phyloP scores from a whole-genome alignment of 1,284 basidiomycete species.

The Boletus holoroseus region DNA sequence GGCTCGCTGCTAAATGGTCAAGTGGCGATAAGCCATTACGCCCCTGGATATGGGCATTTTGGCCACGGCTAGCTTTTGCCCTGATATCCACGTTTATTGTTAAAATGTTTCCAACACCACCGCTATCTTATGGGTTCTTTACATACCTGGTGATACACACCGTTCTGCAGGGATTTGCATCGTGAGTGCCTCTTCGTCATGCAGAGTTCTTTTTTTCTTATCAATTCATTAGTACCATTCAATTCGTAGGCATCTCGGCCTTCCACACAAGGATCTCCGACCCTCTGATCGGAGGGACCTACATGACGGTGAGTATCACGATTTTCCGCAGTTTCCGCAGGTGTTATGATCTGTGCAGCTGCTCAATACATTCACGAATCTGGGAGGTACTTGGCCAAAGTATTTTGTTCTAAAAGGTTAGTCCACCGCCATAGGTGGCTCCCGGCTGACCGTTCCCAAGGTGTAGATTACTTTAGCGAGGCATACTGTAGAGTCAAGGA shows the following conservation, averaged over 20 bases:
- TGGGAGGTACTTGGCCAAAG: slow-evolving; percentile 97
- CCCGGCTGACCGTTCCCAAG: slow-evolving; percentile 33
- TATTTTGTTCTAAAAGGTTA: slow-evolving; percentile 88
- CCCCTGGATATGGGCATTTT: slow-evolving; percentile 91
- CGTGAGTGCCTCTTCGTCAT: slow-evolving; percentile 45
- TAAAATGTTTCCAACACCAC: slow-evolving; percentile 76
- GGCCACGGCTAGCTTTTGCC: slow-evolving; percentile 77
- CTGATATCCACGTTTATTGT: slow-evolving; percentile 77
- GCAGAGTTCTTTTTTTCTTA: slow-evolving; percentile 3
- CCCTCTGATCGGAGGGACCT: slow-evolving; percentile 94
- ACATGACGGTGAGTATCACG: slow-evolving; percentile 78
- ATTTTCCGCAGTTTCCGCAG: neutral
- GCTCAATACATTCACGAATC: slow-evolving; percentile 93
- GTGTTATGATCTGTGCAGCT: slow-evolving; percentile 46
- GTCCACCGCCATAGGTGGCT: slow-evolving; percentile 30
- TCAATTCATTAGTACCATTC: slow-evolving; percentile 68
- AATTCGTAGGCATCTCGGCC: slow-evolving; percentile 97
- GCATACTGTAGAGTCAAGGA: slow-evolving; percentile 75
- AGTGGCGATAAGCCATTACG: slow-evolving; percentile 68
- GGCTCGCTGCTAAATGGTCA: slow-evolving; percentile 93
- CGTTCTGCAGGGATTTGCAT: slow-evolving; percentile 79
- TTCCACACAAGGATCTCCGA: slow-evolving; percentile 98
- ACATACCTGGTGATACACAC: slow-evolving; percentile 75
- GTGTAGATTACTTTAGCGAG: slow-evolving; percentile 81
- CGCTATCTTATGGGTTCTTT: slow-evolving; percentile 78